Evolutionary conservation across 495 filamentous ascomycete genomes (phyloP), one percentile per base, ranked within the genome.

Genomic region (Penicillium lagena): DNA sequence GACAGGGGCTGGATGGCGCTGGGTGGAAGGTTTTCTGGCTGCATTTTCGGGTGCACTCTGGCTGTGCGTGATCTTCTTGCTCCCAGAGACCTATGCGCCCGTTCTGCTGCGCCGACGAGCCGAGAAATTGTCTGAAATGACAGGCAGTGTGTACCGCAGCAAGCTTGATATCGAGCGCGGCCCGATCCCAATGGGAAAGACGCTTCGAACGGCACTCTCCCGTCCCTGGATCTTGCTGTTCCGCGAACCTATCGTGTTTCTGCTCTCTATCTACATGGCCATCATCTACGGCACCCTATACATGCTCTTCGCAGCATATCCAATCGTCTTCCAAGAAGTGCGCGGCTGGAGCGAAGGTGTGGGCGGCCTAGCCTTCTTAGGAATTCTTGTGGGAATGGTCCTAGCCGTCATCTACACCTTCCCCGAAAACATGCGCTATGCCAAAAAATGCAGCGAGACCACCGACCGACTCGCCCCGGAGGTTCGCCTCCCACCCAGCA

Each of bases 361-460:
- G 7, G 73, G 78, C 1, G 86, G 86, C 12, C 78, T 93, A 1
- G 68, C 86, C 10, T 93, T 90, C 60, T 51, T 80, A 1, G 86
- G 86, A 7, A 86, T 95, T 37, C 80, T 85, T 12, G 64, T 84
- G 40, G 89, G 89, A 43, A 90, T 93, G 84, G 39, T 87, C 2
- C 12, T 77, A 1, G 86, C 74, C 7, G 72, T 80, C 22, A 29
- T 40, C 11, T 67, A 65, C 45, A 66, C 58, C 17, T 54, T 71
- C 37, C 55, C 54, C 7, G 68, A 73, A 44, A 73, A 74, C 41
- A 55, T 57, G 40, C 60, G 66, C 6, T 74, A 72, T 43, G 42
- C 54, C 40, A 63, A 44, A 41, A 64, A 52, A 22, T 60, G 52
- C 32, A 53, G 40, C 30, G 15, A 62, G 37, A 62, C 55, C 12